Evolutionary conservation across 2,329 filamentous ascomycete genomes (phyloP).

Genomic region (Apiospora arundinis): DNA sequence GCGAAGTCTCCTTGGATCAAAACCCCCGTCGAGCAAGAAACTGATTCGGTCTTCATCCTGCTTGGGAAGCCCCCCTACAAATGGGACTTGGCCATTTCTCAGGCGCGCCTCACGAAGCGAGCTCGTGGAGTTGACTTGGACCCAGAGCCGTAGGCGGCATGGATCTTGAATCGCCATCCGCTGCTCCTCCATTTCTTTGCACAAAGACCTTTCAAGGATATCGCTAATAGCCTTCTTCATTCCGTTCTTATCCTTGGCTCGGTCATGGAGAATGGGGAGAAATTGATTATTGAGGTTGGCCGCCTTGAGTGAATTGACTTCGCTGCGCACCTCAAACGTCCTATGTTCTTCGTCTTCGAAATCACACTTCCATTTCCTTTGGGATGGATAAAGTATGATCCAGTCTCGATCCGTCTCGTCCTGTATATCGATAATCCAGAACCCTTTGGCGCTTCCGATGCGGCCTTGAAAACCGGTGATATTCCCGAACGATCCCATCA

Average conservation of each 20-base stretch:
- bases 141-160: slow-evolving; percentile 59
- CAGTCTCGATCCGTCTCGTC: slow-evolving; percentile 53
- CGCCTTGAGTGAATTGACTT: slow-evolving; percentile 52
- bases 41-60: slow-evolving; percentile 57
- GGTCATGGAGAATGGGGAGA: slow-evolving; percentile 69
- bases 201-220: slow-evolving; percentile 57
- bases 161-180: slow-evolving; percentile 57
- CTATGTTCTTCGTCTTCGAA: slow-evolving; percentile 55
- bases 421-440: slow-evolving; percentile 61
- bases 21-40: slow-evolving; percentile 65
- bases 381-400: slow-evolving; percentile 72
- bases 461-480: slow-evolving; percentile 74
- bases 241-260: slow-evolving; percentile 50
- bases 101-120: slow-evolving; percentile 45
- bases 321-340: slow-evolving; percentile 68
- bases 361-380: slow-evolving; percentile 69
- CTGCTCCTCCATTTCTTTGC: slow-evolving; percentile 58
- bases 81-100: slow-evolving; percentile 47
- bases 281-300: slow-evolving; percentile 71
- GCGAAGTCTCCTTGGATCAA: slow-evolving; percentile 54
- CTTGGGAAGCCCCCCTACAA: slow-evolving; percentile 57
- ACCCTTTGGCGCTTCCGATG: slow-evolving; percentile 75
- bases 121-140: slow-evolving; percentile 46
- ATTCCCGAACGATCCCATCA: slow-evolving; percentile 57
- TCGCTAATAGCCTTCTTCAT: slow-evolving; percentile 57